Evolutionary conservation across 2,329 filamentous ascomycete species (phyloP).

Genomic region (Cryoendolithus antarcticus): DNA sequence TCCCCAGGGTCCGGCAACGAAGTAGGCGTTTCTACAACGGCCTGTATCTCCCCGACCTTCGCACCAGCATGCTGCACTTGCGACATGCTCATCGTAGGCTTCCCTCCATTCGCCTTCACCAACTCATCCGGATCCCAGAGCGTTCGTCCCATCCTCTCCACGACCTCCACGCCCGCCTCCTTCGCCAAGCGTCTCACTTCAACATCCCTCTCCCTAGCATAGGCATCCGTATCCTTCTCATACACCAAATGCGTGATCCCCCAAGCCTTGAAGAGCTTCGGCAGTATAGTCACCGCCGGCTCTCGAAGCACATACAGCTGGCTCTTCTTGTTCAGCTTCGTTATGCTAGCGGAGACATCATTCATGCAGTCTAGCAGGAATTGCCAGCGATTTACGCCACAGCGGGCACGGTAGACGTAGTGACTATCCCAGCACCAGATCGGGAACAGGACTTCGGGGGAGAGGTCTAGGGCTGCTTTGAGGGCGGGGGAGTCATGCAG

Average conservation of each 20-base stretch:
- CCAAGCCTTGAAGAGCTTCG: conserved; percentile 63
- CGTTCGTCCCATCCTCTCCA: conserved; percentile 52
- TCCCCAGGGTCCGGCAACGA: conserved; percentile 53
- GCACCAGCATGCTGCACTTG: conserved; percentile 51
- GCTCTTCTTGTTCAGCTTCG: conserved; percentile 55
- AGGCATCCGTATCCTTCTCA: conserved; percentile 66
- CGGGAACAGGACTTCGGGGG: conserved; percentile 61
- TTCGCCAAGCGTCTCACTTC: conserved; percentile 47
- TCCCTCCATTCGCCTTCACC: conserved; percentile 51
- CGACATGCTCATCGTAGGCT: conserved; percentile 62
- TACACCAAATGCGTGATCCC: conserved; percentile 64
- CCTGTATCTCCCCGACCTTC: conserved; percentile 49
- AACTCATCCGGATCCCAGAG: conserved; percentile 63
- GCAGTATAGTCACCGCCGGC: conserved; percentile 57
- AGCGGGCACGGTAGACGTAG: conserved; percentile 61
- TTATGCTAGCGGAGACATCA: conserved; percentile 55
- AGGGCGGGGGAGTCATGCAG: conserved; percentile 67
- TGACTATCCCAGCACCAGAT: conserved; percentile 74
- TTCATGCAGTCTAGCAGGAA: conserved; percentile 64
- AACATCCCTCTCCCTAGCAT: conserved; percentile 52
- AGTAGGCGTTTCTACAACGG: conserved; percentile 48
- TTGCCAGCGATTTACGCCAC: conserved; percentile 62
- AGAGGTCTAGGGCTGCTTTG: conserved; percentile 56
- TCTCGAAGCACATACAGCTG: conserved; percentile 62
- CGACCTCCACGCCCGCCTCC: conserved; percentile 54